These are phyloP conservation scores for Tulasnella sp. DNA, from an alignment of 768 basidiomycete species.

Conservation along the genomic window DNA sequence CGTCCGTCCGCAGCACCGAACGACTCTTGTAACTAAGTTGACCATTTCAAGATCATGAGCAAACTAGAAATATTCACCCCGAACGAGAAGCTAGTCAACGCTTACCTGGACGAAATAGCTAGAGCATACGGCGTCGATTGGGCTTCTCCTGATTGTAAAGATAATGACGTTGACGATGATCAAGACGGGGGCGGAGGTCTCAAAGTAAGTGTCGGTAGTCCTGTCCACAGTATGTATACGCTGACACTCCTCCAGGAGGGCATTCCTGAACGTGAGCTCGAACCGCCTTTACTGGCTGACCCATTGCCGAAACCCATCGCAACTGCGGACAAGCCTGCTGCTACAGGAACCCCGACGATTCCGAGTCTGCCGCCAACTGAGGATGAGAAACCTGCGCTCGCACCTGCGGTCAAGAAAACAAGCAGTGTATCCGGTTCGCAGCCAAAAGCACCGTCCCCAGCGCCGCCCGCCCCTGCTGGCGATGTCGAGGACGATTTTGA, in stretches of 20 bases:
- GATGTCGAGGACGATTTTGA: conserved; percentile 57
- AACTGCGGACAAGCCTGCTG: conserved; percentile 6
- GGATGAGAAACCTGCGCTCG: conserved; percentile 26
- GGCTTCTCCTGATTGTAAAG: conserved; percentile 31
- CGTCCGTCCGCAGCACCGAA: conserved; percentile 22
- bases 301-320: not conserved
- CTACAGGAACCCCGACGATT: conserved; percentile 33
- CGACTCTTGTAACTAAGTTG: conserved; percentile 9
- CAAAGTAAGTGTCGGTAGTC: conserved; percentile 4
- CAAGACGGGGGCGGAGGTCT: conserved; percentile 21
- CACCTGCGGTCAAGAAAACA: too few relatives aligned
- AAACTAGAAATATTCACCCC: conserved; percentile 66
- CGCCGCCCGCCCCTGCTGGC: conserved; percentile 17
- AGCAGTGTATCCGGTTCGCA: too few relatives aligned
- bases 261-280: not conserved
- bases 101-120: conserved; percentile 79
- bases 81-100: conserved; percentile 62
- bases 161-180: conserved; percentile 20
- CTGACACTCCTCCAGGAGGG: not conserved
- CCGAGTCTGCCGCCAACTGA: conserved; percentile 43
- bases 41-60: conserved; percentile 45
- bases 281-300: conserved; percentile 11
- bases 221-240: not conserved
- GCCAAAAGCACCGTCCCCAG: conserved; percentile 15
- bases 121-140: conserved; percentile 72